Evolutionary conservation across 352 stramenopile genomes (phyloP).

Genomic region (Pythium grandisporangium): DNA sequence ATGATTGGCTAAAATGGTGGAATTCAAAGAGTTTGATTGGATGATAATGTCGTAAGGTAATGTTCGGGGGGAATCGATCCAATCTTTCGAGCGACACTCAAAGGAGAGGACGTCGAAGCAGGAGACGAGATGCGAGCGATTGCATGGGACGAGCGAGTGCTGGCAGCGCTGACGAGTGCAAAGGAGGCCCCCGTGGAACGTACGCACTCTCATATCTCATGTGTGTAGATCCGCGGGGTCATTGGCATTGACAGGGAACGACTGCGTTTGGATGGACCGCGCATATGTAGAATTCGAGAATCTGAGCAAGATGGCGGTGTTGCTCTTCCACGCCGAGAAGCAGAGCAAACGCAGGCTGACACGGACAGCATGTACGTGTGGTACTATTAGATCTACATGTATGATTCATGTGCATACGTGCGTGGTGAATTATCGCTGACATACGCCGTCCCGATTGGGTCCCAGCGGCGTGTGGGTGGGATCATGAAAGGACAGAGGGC

Average conservation of each 20-base stretch:
- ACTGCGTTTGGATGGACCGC: not conserved
- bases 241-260: not conserved
- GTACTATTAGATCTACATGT: too few relatives aligned
- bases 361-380: conserved; percentile 46
- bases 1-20: too few relatives aligned
- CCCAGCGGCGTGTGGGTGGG: conserved; percentile 50
- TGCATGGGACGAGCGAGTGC: conserved; percentile 48
- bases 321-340: conserved; percentile 57
- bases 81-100: too few relatives aligned
- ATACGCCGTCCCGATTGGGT: too few relatives aligned
- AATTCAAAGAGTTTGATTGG: too few relatives aligned
- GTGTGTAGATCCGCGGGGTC: not conserved
- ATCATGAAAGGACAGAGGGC: conserved; percentile 36
- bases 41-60: too few relatives aligned
- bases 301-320: conserved; percentile 39
- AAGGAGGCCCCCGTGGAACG: conserved; percentile 29
- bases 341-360: conserved; percentile 49
- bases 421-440: not conserved
- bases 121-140: too few relatives aligned
- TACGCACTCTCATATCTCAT: conserved; percentile 8
- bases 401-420: not conserved
- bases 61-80: too few relatives aligned
- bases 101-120: too few relatives aligned
- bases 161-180: conserved; percentile 29
- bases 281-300: conserved; percentile 36